Conservation (phyloP, 768 basidiomycete genomes). For the Cubamyces sp. region DNA sequence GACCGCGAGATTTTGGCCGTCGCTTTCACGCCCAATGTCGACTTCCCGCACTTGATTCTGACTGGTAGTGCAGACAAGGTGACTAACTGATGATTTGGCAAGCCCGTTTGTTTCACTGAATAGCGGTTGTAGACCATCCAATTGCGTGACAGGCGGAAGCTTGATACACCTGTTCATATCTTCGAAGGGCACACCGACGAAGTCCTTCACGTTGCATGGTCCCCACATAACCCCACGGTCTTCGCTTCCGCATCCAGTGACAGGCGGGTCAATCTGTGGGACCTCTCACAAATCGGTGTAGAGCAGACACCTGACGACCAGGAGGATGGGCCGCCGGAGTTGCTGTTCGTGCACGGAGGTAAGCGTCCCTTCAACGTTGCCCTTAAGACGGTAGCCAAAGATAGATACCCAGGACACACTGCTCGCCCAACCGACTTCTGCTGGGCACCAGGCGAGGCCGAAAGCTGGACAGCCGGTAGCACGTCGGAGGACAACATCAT, state of each 20-base stretch:
- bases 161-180: slow-evolving; percentile 78
- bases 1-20: slow-evolving; percentile 90
- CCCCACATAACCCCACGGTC: slow-evolving; percentile 87
- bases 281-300: slow-evolving; percentile 85
- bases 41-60: slow-evolving; percentile 65
- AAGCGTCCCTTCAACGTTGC: slow-evolving; percentile 31
- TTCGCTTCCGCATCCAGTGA: slow-evolving; percentile 97
- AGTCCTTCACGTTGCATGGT: slow-evolving; percentile 94
- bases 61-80: slow-evolving; percentile 97
- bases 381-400: slow-evolving; percentile 1
- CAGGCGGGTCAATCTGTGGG: slow-evolving; percentile 94
- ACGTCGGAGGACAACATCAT: slow-evolving; percentile 97
- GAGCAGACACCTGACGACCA: slow-evolving; percentile 99
- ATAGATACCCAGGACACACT: slow-evolving; percentile 68
- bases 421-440: slow-evolving; percentile 91
- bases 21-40: slow-evolving; percentile 82
- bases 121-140: slow-evolving; percentile 66
- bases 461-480: slow-evolving; percentile 84
- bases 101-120: background rate
- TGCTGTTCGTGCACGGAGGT: slow-evolving; percentile 96
- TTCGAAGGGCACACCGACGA: slow-evolving; percentile 96
- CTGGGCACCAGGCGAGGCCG: slow-evolving; percentile 85
- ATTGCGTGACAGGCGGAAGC: slow-evolving; percentile 83
- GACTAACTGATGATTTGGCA: slow-evolving; percentile 18
- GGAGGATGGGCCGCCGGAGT: slow-evolving; percentile 96